Conservation (phyloP, 202 grass and related monocot genomes). For the Schoenoplectus tabernaemontani region DNA sequence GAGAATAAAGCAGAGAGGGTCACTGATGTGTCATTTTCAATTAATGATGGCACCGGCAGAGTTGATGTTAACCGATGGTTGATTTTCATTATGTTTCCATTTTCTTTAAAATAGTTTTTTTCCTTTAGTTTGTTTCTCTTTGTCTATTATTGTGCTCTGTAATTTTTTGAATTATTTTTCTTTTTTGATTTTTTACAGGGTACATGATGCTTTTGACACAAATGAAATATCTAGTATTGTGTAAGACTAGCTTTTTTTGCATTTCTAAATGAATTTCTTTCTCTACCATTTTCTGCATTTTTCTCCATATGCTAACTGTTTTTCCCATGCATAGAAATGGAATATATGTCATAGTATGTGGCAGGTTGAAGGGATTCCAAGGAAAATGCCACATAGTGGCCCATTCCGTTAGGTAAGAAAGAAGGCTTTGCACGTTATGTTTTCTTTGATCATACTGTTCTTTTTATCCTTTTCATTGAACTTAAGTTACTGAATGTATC, state of each 20-base stretch:
- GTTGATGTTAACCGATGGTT: constrained; percentile 73
- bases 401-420: constrained; percentile 61
- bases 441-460: background rate
- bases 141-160: background rate
- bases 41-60: constrained; percentile 82
- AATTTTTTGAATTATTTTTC: background rate
- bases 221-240: constrained; percentile 62
- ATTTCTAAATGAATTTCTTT: constrained; percentile 2
- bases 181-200: constrained; percentile 33
- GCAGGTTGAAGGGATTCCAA: constrained; percentile 86
- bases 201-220: constrained; percentile 47
- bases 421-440: constrained; percentile 9
- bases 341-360: constrained; percentile 71
- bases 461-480: constrained; percentile 1
- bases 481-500: constrained; percentile 24
- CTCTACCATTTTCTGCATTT: background rate
- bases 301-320: constrained; percentile 9
- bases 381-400: constrained; percentile 66
- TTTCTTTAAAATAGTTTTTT: constrained; percentile 20
- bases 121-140: constrained; percentile 1
- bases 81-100: background rate
- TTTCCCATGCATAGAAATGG: constrained; percentile 37
- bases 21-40: constrained; percentile 60
- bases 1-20: constrained; percentile 54
- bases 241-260: constrained; percentile 35